Conservation (phyloP, 2,329 filamentous ascomycete species). For the Dryadomyces quercus-mongolicae region DNA sequence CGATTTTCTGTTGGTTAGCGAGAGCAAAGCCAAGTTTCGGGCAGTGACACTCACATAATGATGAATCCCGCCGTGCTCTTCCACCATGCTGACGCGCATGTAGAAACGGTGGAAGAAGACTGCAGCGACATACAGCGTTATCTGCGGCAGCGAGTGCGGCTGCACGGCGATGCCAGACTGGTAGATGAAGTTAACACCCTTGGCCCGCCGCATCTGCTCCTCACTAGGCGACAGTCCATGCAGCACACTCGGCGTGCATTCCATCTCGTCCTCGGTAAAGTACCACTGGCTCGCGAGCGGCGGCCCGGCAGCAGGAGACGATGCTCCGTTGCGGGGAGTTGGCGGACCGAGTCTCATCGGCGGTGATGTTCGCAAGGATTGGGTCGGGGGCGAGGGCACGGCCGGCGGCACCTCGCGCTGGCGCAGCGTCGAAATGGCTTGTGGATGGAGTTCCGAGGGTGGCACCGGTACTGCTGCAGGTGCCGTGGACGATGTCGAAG, state of each 20-base stretch:
- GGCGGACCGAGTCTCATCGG: neutral
- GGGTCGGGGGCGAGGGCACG: conserved; percentile 47
- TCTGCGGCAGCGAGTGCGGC: conserved; percentile 53
- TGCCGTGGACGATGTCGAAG: neutral
- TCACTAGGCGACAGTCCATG: conserved; percentile 68
- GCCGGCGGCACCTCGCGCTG: conserved; percentile 47
- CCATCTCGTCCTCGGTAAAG: conserved; percentile 73
- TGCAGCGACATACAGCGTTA: conserved; percentile 82
- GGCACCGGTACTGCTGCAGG: neutral
- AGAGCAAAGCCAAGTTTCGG: no score
- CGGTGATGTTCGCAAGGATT: conserved; percentile 32
- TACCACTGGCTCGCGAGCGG: conserved; percentile 61
- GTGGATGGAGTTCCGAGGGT: conserved; percentile 28
- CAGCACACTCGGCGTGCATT: conserved; percentile 70
- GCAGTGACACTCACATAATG: conserved; percentile 83
- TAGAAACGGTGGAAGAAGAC: conserved; percentile 95
- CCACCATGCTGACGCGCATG: conserved; percentile 76
- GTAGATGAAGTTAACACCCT: conserved; percentile 93
- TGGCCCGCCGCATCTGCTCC: conserved; percentile 70
- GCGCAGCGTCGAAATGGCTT: conserved; percentile 30
- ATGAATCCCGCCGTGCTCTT: conserved; percentile 66
- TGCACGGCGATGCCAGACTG: conserved; percentile 89
- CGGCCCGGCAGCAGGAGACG: neutral
- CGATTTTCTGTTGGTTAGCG: conserved; percentile 52
- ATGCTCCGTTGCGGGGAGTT: neutral